These are phyloP conservation scores for Claviceps africana DNA, from an alignment of 2,329 filamentous ascomycete species.

Conservation along the genomic window DNA sequence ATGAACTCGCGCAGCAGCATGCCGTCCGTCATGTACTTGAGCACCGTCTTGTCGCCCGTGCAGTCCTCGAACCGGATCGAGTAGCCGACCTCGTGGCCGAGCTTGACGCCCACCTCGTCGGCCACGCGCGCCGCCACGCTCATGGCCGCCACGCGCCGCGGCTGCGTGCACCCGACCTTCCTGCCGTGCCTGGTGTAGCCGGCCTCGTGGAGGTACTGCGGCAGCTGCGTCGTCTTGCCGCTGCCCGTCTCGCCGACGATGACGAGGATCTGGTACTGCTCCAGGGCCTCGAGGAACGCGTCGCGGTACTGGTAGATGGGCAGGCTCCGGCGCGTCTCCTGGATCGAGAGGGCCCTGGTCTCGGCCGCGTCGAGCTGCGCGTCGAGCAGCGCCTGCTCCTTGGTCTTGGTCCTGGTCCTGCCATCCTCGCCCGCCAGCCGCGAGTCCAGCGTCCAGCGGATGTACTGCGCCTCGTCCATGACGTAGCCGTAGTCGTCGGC, in stretches of 20 bases:
- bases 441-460: conserved; percentile 69
- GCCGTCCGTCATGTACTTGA: conserved; percentile 97
- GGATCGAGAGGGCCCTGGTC: conserved; percentile 73
- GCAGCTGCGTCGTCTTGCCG: conserved; percentile 90
- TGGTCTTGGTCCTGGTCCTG: conserved; percentile 52
- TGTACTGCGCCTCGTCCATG: conserved; percentile 77
- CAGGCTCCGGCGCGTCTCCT: conserved; percentile 79
- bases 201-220: conserved; percentile 85
- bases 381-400: conserved; percentile 66
- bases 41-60: conserved; percentile 75
- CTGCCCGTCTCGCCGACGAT: conserved; percentile 90
- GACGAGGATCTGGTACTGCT: conserved; percentile 73
- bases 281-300: conserved; percentile 73
- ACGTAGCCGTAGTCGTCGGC: conserved; percentile 87
- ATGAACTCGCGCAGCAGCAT: conserved; percentile 85
- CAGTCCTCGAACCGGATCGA: conserved; percentile 89
- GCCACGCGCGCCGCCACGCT: conserved; percentile 92
- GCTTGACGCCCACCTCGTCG: conserved; percentile 79
- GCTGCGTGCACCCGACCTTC: conserved; percentile 88
- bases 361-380: conserved; percentile 80
- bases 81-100: conserved; percentile 89
- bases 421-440: conserved; percentile 58
- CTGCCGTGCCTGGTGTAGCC: conserved; percentile 73
- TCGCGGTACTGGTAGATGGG: conserved; percentile 84
- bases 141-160: conserved; percentile 91